These are phyloP conservation scores for Pseudogymnoascus sp. DNA, from an alignment of 2,329 filamentous ascomycete species.

Conservation along the genomic window DNA sequence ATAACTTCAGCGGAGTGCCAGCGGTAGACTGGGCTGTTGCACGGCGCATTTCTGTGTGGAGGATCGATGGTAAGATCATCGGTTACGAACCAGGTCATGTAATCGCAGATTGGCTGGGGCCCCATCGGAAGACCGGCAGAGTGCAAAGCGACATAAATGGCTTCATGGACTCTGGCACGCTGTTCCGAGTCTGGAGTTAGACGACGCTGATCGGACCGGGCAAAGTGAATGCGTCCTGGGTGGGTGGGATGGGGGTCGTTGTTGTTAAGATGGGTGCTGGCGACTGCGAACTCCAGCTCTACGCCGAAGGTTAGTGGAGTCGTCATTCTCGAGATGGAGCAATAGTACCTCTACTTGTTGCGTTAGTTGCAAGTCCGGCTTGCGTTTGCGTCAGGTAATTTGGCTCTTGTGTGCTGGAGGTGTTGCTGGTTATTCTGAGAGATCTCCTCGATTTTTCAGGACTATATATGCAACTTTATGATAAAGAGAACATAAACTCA, in stretches of 20 bases:
- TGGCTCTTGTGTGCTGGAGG: neutral
- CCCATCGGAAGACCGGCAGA: neutral
- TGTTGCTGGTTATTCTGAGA: neutral
- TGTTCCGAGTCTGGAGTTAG: neutral
- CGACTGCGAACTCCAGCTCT: slow-evolving; percentile 21
- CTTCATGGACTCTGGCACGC: neutral
- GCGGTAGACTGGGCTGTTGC: neutral
- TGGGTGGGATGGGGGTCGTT: neutral
- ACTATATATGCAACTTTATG: neutral
- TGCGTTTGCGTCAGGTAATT: neutral
- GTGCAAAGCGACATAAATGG: neutral
- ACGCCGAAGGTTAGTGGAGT: slow-evolving; percentile 21
- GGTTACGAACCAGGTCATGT: slow-evolving; percentile 1
- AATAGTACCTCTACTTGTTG: neutral
- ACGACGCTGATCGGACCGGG: neutral
- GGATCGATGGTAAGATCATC: neutral
- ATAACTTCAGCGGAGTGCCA: slow-evolving; percentile 19
- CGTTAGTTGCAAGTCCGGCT: neutral
- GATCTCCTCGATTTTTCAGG: neutral
- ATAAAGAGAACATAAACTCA: neutral
- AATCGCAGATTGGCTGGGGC: neutral
- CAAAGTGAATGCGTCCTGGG: neutral
- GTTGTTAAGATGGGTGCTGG: neutral
- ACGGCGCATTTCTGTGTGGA: neutral
- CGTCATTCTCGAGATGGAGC: neutral